Conservation (phyloP, 2,329 filamentous ascomycete species). For the Lecanosticta acicola region DNA sequence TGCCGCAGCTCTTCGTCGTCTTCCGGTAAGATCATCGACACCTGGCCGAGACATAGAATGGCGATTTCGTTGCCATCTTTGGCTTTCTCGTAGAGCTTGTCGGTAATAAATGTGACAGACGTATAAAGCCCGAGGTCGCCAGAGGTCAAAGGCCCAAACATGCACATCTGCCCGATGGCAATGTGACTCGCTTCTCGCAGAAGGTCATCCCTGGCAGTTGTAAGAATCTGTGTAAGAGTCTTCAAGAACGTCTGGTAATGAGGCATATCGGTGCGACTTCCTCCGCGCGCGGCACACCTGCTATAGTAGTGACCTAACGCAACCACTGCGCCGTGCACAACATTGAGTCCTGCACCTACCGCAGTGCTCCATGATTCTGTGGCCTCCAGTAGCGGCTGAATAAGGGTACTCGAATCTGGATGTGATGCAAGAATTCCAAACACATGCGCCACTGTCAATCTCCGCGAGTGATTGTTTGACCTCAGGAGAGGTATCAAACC, state of each 20-base stretch:
- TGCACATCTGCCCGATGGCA: conserved; percentile 56
- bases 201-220: conserved; percentile 49
- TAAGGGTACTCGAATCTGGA: conserved; percentile 33
- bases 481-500: conserved; percentile 57
- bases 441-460: conserved; percentile 61
- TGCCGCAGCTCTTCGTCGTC: conserved; percentile 43
- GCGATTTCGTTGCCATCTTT: conserved; percentile 78
- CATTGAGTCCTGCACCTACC: conserved; percentile 55
- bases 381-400: conserved; percentile 34
- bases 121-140: conserved; percentile 25
- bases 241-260: conserved; percentile 37
- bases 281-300: conserved; percentile 48
- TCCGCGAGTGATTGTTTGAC: conserved; percentile 66
- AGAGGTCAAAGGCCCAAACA: conserved; percentile 52
- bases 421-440: conserved; percentile 75
- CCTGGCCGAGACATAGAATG: conserved; percentile 71
- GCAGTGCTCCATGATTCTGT: conserved; percentile 52
- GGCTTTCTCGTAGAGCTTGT: conserved; percentile 60
- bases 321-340: conserved; percentile 56
- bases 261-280: neutral
- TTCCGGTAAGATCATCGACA: conserved; percentile 59
- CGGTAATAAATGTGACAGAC: conserved; percentile 43
- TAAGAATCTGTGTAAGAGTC: conserved; percentile 48
- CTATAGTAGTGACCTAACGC: conserved; percentile 55
- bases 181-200: conserved; percentile 54